Evolutionary conservation across 257 asterid genomes (phyloP), one percentile per base, ranked within the genome.

Genomic region (Eustoma russellianum): DNA sequence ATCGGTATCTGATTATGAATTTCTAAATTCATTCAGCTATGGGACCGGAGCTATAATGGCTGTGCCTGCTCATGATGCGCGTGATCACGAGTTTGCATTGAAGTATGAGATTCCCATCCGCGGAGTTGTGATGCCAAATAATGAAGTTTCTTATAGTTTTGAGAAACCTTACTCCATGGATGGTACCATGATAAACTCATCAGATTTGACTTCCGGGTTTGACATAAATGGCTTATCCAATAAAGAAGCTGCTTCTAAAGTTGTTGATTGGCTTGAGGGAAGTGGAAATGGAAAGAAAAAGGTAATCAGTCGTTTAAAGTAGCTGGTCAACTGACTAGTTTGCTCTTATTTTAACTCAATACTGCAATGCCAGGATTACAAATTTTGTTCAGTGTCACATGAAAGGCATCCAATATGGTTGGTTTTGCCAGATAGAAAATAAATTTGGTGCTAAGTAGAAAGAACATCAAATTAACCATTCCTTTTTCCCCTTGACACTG

Each of bases 31-130:
- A 46, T 66, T 61, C 86, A 91, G 98, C 91, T 92, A 92, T 34
- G 99, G 99, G 33, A 92, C 99, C 33, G 99, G 99, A 77, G 99
- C 97, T 66, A 88, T 92, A 59, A 92, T 92, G 97, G 97, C 97
- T 66, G 99, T 92, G 54, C 99, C 99, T 72, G 97, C 95, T 30
- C 99, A 92, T 72, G 99, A 92, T 71, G 74, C 92, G 17, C 82
- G 99, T 34, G 99, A 92, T 80, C 89, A 85, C 57, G 95, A 88
- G 70, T 92, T 92, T 77, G 86, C 99, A 52, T 61, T 67, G 71
- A 88, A 85, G 93, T 88, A 88, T 67, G 58, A 66, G 47, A 72
- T 92, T 66, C 91, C 91, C 48, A 67, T 92, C 17, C 61, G 66
- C 72, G 81, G 88, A 59, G 97, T 92, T 62, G 93, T 92, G 70